phyloP scores from a whole-genome alignment of 2,329 filamentous ascomycete species.

The Ophiosphaerella herpotricha region DNA sequence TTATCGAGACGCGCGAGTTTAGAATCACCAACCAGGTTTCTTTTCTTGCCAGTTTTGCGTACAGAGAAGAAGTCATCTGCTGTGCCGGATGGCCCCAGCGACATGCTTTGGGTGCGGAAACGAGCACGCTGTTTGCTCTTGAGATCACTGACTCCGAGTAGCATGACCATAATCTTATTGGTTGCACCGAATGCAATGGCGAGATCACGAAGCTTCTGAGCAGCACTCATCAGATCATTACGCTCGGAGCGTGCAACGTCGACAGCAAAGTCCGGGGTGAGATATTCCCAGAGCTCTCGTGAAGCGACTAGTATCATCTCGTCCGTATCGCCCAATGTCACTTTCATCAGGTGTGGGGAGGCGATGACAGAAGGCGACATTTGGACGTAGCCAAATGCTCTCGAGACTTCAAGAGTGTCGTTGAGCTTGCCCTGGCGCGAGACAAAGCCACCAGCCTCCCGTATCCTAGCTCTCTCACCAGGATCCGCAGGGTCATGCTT shows the following conservation, averaged over 20 bases:
- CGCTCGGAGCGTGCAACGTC: constrained; percentile 88
- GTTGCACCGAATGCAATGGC: constrained; percentile 94
- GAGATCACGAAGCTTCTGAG: constrained; percentile 90
- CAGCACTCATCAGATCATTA: constrained; percentile 88
- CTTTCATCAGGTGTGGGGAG: constrained; percentile 78
- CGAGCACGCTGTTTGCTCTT: constrained; percentile 81
- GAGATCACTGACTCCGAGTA: constrained; percentile 89
- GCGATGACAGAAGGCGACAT: constrained; percentile 92
- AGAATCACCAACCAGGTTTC: constrained; percentile 73
- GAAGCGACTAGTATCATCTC: constrained; percentile 93
- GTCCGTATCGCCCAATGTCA: constrained; percentile 82
- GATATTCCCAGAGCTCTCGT: constrained; percentile 91
- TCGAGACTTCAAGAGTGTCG: constrained; percentile 85
- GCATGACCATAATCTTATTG: constrained; percentile 98
- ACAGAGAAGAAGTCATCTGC: constrained; percentile 71
- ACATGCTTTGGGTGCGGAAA: constrained; percentile 81
- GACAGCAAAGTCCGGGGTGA: constrained; percentile 86
- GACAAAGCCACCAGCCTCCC: constrained; percentile 93
- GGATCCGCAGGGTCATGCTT: constrained; percentile 94
- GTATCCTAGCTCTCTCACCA: constrained; percentile 81
- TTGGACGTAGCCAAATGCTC: constrained; percentile 93
- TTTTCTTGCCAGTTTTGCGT: constrained; percentile 63
- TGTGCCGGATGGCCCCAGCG: constrained; percentile 76
- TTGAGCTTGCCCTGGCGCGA: constrained; percentile 94
- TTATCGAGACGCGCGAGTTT: constrained; percentile 83